Conservation (phyloP, 2,329 filamentous ascomycete species). For the Chrysosporium queenslandicum region DNA sequence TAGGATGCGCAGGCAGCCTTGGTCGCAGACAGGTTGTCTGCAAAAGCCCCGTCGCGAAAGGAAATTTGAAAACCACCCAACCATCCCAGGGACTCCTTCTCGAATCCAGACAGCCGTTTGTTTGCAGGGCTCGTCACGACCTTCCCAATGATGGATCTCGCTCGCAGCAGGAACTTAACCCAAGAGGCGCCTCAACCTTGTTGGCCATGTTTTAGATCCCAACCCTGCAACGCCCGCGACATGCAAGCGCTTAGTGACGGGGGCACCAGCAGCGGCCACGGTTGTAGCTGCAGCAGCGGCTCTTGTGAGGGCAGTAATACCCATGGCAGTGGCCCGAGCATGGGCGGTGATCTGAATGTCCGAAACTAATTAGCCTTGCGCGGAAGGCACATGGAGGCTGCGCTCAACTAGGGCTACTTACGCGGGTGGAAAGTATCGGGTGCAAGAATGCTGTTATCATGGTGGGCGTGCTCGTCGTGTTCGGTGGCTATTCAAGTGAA, state of each 20-base stretch:
- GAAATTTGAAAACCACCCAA: not conserved
- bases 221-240: not conserved
- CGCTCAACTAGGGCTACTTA: not conserved
- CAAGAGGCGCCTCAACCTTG: not conserved
- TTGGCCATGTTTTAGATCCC: not conserved
- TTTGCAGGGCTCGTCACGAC: not conserved
- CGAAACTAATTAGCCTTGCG: not conserved
- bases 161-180: not conserved
- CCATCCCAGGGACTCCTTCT: no score
- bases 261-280: constrained; percentile 6
- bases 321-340: not conserved
- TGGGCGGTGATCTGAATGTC: not conserved
- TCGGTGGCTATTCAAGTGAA: constrained; percentile 4
- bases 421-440: not conserved
- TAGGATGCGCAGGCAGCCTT: not conserved
- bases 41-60: not conserved
- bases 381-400: not conserved
- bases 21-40: not conserved
- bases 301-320: constrained; percentile 5
- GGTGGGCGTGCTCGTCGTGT: not conserved
- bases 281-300: not conserved
- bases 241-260: not conserved
- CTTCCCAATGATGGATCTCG: not conserved
- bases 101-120: no score
- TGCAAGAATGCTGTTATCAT: not conserved